Conservation (phyloP, 441 rosid genomes). For the Adansonia gregorii region DNA sequence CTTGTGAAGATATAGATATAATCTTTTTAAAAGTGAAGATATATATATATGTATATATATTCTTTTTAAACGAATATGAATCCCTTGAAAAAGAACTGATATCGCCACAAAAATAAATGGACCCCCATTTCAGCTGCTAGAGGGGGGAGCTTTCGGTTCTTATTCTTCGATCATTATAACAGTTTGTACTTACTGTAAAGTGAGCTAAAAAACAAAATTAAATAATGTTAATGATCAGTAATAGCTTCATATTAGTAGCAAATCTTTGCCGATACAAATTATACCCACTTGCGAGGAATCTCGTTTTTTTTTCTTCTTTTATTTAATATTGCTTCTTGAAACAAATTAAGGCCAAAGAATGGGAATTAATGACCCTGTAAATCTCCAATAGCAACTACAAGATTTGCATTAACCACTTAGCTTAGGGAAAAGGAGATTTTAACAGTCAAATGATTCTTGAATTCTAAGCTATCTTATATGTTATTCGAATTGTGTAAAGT, state of each 20-base stretch:
- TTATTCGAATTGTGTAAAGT: no score
- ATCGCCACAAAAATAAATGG: not conserved
- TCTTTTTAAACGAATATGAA: not conserved
- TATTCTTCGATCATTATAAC: slow-evolving; percentile 34
- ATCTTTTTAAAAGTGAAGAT: not conserved
- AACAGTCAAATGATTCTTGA: not conserved
- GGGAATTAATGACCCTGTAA: not conserved
- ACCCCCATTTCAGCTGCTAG: not conserved
- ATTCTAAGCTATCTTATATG: no score
- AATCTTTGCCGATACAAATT: not conserved
- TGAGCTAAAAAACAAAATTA: not conserved
- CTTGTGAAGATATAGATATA: slow-evolving; percentile 6
- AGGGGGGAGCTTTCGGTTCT: slow-evolving; percentile 19
- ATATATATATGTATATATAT: not conserved
- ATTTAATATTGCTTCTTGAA: not conserved
- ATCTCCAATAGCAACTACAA: not conserved
- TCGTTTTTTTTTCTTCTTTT: not conserved
- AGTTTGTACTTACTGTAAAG: not conserved
- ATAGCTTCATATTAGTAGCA: not conserved
- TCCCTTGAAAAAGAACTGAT: slow-evolving; percentile 8
- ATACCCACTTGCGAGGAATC: not conserved
- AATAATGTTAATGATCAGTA: not conserved
- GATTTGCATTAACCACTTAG: not conserved
- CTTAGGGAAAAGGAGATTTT: not conserved
- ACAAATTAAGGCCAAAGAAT: not conserved